These are phyloP conservation scores for Plasmodium gaboni DNA, from an alignment of 169 alveolate species.

Conservation along the genomic window DNA sequence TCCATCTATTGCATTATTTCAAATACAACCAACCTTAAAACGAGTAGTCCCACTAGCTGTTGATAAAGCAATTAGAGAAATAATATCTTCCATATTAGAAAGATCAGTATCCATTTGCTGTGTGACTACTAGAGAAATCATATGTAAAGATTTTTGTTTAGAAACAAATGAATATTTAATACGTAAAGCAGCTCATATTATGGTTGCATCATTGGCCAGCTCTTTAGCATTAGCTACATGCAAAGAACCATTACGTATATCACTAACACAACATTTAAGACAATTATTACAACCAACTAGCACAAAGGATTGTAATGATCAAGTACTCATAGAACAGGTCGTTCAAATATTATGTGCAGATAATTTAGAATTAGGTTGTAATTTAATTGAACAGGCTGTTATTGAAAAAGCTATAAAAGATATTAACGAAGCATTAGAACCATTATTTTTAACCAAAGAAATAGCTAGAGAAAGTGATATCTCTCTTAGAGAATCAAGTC, in stretches of 20 bases:
- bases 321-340: conserved; percentile 91
- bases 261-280: conserved; percentile 92
- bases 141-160: conserved; percentile 96
- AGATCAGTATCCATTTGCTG: conserved; percentile 96
- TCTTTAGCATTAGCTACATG: conserved; percentile 97
- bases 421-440: conserved; percentile 76
- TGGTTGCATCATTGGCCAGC: conserved; percentile 95
- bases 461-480: conserved; percentile 40
- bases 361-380: conserved; percentile 96
- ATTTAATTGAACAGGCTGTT: conserved; percentile 94
- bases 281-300: conserved; percentile 88
- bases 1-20: conserved; percentile 92
- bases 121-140: conserved; percentile 95
- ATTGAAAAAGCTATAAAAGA: conserved; percentile 92
- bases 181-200: conserved; percentile 93
- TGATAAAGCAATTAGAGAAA: conserved; percentile 95
- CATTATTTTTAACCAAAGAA: conserved; percentile 50
- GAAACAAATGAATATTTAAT: conserved; percentile 94
- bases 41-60: conserved; percentile 95
- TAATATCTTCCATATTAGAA: conserved; percentile 92
- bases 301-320: conserved; percentile 89
- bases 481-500: conserved; percentile 15
- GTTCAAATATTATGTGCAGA: conserved; percentile 93
- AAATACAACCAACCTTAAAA: conserved; percentile 90
- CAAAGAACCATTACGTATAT: conserved; percentile 94